Evolutionary conservation across 148 eudicot species (phyloP).

Genomic region (Simmondsia chinensis): DNA sequence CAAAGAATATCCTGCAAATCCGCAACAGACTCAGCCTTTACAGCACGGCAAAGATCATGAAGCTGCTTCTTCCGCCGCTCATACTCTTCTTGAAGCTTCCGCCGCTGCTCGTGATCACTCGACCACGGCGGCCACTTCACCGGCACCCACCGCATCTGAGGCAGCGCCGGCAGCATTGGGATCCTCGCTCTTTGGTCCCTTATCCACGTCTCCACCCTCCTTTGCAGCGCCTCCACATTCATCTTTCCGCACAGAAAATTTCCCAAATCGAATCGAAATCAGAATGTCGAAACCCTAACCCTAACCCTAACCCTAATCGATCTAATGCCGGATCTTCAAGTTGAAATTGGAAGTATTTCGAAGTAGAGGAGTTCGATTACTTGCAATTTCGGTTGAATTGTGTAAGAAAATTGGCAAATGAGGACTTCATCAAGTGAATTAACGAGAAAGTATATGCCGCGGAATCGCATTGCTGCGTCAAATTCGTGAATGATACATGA

Average conservation of each 20-base stretch:
- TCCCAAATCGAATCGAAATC: neutral
- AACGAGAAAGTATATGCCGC: slow-evolving; percentile 20
- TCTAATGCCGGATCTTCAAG: no score
- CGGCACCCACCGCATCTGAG: slow-evolving; percentile 46
- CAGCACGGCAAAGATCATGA: slow-evolving; percentile 45
- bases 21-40: slow-evolving; percentile 72
- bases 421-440: neutral
- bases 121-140: slow-evolving; percentile 74
- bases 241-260: slow-evolving; percentile 23
- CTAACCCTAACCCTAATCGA: no score
- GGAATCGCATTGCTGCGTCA: slow-evolving; percentile 35
- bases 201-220: slow-evolving; percentile 72
- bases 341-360: no score
- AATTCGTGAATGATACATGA: no score
- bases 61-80: slow-evolving; percentile 61
- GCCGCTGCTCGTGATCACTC: slow-evolving; percentile 51
- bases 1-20: slow-evolving; percentile 96
- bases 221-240: slow-evolving; percentile 59
- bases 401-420: neutral
- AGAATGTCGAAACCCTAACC: no score
- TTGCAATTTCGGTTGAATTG: neutral
- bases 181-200: slow-evolving; percentile 63
- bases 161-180: slow-evolving; percentile 45
- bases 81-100: slow-evolving; percentile 58
- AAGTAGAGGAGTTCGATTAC: neutral